A percentile compares a stretch with the other conserved stretches of the same genome.
These are phyloP conservation scores for Achaetomiella virescens DNA, from an alignment of 495 filamentous ascomycete species.

Conservation along the genomic window DNA sequence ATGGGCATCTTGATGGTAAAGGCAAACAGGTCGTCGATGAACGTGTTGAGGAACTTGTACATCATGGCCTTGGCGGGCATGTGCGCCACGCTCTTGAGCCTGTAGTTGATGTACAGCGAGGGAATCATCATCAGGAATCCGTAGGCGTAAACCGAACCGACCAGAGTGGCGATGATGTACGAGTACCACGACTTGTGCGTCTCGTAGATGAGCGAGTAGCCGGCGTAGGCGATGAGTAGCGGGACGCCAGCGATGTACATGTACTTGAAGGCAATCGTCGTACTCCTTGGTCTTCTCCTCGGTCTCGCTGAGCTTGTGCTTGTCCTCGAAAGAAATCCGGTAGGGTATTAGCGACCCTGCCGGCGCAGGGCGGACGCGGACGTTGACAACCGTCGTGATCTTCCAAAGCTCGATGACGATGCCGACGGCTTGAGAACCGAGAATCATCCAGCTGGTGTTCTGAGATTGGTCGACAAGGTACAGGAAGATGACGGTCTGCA, in stretches of 20 bases:
- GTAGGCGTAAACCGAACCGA: constrained; percentile 95
- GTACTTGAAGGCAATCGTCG: constrained; percentile 95
- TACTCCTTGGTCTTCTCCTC: constrained; percentile 98
- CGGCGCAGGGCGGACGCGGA: constrained; percentile 66
- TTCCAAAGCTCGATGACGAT: constrained; percentile 98
- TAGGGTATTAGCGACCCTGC: constrained; percentile 68
- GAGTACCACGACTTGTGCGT: constrained; percentile 98
- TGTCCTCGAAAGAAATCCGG: constrained; percentile 85
- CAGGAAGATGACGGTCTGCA: constrained; percentile 94
- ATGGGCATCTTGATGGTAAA: constrained; percentile 99
- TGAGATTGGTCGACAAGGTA: constrained; percentile 98
- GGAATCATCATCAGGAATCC: constrained; percentile 99
- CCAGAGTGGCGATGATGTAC: constrained; percentile 81
- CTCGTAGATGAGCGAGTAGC: constrained; percentile 86
- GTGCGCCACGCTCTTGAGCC: constrained; percentile 91
- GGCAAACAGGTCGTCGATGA: constrained; percentile 70
- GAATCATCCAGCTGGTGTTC: constrained; percentile 98
- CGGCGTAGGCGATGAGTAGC: constrained; percentile 79
- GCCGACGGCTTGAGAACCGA: constrained; percentile 85
- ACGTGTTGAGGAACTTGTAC: constrained; percentile 89
- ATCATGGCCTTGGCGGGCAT: constrained; percentile 95
- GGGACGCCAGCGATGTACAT: constrained; percentile 89
- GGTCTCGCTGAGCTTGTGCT: constrained; percentile 89
- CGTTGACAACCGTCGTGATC: constrained; percentile 92
- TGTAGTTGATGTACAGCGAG: constrained; percentile 95